Base-by-base conservation (phyloP, 164 flowering plant species). In the Cinnamomum micranthum region DNA sequence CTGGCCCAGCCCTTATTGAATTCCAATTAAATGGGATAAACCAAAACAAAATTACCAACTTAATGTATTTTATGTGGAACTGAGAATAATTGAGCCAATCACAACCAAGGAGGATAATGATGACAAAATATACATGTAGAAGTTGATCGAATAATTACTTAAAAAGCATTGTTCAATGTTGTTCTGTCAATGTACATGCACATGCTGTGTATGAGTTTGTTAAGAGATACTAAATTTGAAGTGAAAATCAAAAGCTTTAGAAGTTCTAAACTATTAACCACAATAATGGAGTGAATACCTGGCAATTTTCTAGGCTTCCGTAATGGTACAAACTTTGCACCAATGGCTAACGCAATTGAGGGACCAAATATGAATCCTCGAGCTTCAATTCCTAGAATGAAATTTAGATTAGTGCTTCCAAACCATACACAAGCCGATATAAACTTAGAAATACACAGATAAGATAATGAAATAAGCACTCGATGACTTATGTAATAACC, bases 341-440 rank as follows among this genome's bases (percentile, higher is more conserved):
- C 99, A 76, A 95, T 86, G 28, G 92, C 97, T 65, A 95, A 84
- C 2, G 99, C 99, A 79, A 95, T 89, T 9, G 99, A 78, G 66
- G 95, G 92, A 72, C 94, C 99, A 85, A 95, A 95, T 80, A 93
- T 86, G 77, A 95, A 95, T n/a, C 99, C 99, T 82, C 99, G 85
- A 19, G 99, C 99, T 85, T 93, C 99, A 75, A 93, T 83, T 70
- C 99, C 99, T 93, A 67, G 62, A 78, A 74, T 23, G 28, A 66
- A 74, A 71, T 55, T 55, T 15, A 2, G 60, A 20, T 55, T 11
- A 55, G 60, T 55, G 60, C 60, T 55, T 55, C 60, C n/a, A 20
- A 55, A 55, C 60, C 60, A 55, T 41, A 0, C 0, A 55, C 60
- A 55, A 55, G n/a, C 7, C 2, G 2, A 55, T 15, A 55, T 55